Base-by-base conservation (phyloP, 805 yeast species). In the Saccharomycopsis guyanensis region DNA sequence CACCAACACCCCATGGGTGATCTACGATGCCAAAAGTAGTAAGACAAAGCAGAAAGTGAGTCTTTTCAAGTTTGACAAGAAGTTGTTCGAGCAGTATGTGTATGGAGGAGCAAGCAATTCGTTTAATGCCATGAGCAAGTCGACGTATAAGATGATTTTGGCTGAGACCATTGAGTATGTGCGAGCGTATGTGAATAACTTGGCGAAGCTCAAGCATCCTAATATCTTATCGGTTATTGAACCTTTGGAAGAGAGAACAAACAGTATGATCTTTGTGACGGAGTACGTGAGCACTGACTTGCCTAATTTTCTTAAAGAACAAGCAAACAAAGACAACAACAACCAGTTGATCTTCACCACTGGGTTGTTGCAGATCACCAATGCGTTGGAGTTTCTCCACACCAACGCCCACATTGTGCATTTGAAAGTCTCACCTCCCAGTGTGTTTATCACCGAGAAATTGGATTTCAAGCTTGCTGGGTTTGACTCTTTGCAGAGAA, bases 381-480 rank as follows among this genome's bases (percentile, higher is more conserved):
- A 82, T 49, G 96, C 87, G 0, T 62, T 93, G 38, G 82, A 82
- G 53, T 93, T 93, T 57, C 71, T 93, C 38, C 97, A 93, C 59
- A 76, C 77, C 45, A 75, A 77, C 50, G 84, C 94, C 18, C 73
- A 80, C 23, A 73, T 78, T 23, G 82, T 85, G 4, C 96, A 91
- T 64, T 61, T 85, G 53, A 85, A 87, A 53, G 54, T 93, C 29
- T 80, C 80, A 53, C 98, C 98, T 1, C 66, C 74, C 6, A 76
- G 95, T 0, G 70, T 93, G 1, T 75, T 83, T 47, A 74, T 91
- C 16, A 89, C 84, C 54, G 82, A 78, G 34, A 83, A 80, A 54
- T 89, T 94, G 3, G 97, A 93, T 64, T 93, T 98, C 97, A 93
- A 91, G 61, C 60, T 93, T 2, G 74, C 84, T 4, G 97, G 97